Base-by-base conservation (phyloP, 73 alveolate species). In the Tetrahymena thermophila region DNA sequence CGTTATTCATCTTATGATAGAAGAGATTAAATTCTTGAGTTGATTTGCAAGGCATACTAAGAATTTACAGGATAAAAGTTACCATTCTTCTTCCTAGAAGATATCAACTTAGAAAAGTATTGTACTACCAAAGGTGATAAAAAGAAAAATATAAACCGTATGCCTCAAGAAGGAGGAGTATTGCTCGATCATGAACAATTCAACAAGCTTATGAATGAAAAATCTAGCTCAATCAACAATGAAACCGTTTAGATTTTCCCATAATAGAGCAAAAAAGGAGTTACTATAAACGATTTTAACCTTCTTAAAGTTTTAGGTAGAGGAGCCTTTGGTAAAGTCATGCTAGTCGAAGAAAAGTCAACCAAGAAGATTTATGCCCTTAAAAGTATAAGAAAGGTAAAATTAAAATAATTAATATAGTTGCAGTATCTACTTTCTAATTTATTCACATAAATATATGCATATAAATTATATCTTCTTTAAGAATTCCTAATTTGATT, bases 291-390 rank as follows among this genome's bases (percentile, higher is more conserved):
- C 58, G 99, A 98, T 94, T 98, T 98, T 94, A 97, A 35, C 19
- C 93, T 97, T 35, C 96, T 95, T 34, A 98, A 97, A 93, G 98
- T 98, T 84, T 94, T 97, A 31, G 99, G 99, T 3, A 96, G 98
- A 96, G 99, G 99, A 21, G 96, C 97, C 42, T 97, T 96, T 94
- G 99, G 99, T 43, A 97, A 97, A 84, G 99, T 97, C 43, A 96
- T 97, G 97, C 96, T 97, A 23, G 99, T 96, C 6, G 98, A 97
- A 95, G 96, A 97, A 93, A 96, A 96, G 84, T 94, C 94, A 9
- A 96, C 89, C 55, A 83, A 95, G 21, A 93, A 96, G 95, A 96
- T 96, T 85, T 98, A 97, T 94, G 99, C 99, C 17, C 95, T 98
- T 94, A 98, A 98, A 96, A 93, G 98, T n/a, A 95, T 98, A 58